A percentile compares a stretch with the other conserved stretches of the same genome.
Evolutionary conservation across 2,329 filamentous ascomycete species (phyloP).

Genomic region (Orbilia oligospora): DNA sequence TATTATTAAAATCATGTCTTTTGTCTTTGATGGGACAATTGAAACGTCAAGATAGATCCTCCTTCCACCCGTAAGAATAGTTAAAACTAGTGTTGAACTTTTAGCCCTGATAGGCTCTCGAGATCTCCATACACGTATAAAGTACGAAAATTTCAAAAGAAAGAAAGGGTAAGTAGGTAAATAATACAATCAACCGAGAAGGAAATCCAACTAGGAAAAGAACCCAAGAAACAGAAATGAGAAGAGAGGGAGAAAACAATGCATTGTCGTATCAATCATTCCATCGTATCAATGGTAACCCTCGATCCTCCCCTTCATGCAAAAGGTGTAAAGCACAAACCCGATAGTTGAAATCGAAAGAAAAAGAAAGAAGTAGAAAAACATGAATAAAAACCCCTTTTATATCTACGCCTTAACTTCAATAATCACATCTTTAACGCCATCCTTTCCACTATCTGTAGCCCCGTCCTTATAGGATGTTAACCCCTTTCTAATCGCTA

Average conservation of each 20-base stretch:
- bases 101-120: background rate
- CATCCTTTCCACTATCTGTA: slow-evolving; percentile 36
- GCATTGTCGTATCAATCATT: slow-evolving; percentile 11
- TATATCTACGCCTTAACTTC: slow-evolving; percentile 52
- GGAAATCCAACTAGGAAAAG: background rate
- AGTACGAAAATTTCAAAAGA: background rate
- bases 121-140: background rate
- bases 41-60: background rate
- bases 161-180: background rate
- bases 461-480: slow-evolving; percentile 68
- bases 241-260: background rate
- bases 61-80: background rate
- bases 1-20: background rate
- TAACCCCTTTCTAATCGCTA: slow-evolving; percentile 91
- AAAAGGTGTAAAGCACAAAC: background rate
- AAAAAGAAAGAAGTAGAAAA: slow-evolving; percentile 3
- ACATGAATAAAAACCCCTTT: slow-evolving; percentile 15
- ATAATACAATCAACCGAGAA: background rate
- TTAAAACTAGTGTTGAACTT: slow-evolving; percentile 22
- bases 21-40: no score
- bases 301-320: no score
- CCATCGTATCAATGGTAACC: background rate
- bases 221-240: background rate
- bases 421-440: slow-evolving; percentile 57
- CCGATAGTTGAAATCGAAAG: slow-evolving; percentile 27